These are phyloP conservation scores for Salvia splendens DNA, from an alignment of 257 asterid species.

Conservation along the genomic window DNA sequence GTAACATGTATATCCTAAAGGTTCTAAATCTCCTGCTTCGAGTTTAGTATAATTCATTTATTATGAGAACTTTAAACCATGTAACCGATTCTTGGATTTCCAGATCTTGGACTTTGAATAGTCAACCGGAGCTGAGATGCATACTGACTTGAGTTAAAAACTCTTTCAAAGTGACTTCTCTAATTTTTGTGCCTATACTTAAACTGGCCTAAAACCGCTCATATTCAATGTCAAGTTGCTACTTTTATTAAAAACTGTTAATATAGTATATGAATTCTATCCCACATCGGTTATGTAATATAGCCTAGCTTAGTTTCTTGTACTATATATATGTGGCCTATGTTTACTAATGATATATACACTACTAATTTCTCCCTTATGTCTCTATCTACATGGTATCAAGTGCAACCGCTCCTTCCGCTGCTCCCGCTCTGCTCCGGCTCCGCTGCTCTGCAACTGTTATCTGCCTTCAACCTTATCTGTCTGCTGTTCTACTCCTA, in stretches of 20 bases:
- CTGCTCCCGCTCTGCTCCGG: no score
- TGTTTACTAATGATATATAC: no score
- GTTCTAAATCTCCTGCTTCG: conserved; percentile 12
- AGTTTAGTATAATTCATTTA: background rate
- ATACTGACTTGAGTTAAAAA: background rate
- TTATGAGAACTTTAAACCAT: background rate
- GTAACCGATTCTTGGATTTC: background rate
- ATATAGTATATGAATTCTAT: no score
- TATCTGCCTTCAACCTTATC: no score
- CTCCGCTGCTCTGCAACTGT: no score
- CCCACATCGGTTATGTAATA: no score
- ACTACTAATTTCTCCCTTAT: no score
- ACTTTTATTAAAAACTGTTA: background rate
- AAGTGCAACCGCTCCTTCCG: no score
- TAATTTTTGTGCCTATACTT: background rate
- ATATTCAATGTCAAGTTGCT: conserved; percentile 18
- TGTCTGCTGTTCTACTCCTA: no score
- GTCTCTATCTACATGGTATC: no score
- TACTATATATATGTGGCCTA: no score
- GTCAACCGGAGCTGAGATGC: conserved; percentile 22
- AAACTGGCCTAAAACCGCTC: background rate
- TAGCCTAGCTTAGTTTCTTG: no score
- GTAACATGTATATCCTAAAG: background rate
- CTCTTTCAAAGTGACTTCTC: background rate
- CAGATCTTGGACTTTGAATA: conserved; percentile 25